Conservation (phyloP, 257 asterid genomes). For the Solanum sejunctum region DNA sequence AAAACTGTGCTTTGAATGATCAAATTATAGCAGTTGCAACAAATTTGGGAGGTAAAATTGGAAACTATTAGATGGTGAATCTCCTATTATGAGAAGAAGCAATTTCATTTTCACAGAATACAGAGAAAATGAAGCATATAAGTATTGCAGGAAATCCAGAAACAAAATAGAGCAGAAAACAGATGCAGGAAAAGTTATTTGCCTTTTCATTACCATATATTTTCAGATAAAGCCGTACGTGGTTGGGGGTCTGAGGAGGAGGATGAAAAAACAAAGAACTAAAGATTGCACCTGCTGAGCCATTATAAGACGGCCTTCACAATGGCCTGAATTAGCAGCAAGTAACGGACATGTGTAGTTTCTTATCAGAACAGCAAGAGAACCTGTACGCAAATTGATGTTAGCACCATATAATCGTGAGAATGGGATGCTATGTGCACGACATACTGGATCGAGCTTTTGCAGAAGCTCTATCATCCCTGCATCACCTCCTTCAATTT, state of each 20-base stretch:
- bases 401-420: slow-evolving; percentile 89
- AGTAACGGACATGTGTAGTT: slow-evolving; percentile 78
- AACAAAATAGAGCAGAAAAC: background rate
- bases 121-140: background rate
- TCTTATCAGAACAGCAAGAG: slow-evolving; percentile 72
- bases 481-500: slow-evolving; percentile 97
- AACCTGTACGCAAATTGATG: slow-evolving; percentile 52
- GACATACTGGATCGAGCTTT: slow-evolving; percentile 94
- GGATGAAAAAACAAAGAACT: background rate
- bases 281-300: slow-evolving; percentile 83
- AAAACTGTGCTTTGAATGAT: background rate
- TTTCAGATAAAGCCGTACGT: background rate
- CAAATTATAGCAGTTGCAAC: background rate
- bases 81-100: background rate
- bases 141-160: background rate
- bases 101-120: background rate
- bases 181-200: background rate
- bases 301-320: slow-evolving; percentile 84
- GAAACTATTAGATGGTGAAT: background rate
- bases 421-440: slow-evolving; percentile 80
- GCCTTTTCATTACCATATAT: background rate
- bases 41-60: background rate
- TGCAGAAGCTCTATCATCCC: slow-evolving; percentile 94
- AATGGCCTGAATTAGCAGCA: slow-evolving; percentile 76
- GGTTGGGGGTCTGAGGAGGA: background rate